Base-by-base conservation (phyloP, 1,139 yeast genomes). In the Yamadazyma oceani region DNA sequence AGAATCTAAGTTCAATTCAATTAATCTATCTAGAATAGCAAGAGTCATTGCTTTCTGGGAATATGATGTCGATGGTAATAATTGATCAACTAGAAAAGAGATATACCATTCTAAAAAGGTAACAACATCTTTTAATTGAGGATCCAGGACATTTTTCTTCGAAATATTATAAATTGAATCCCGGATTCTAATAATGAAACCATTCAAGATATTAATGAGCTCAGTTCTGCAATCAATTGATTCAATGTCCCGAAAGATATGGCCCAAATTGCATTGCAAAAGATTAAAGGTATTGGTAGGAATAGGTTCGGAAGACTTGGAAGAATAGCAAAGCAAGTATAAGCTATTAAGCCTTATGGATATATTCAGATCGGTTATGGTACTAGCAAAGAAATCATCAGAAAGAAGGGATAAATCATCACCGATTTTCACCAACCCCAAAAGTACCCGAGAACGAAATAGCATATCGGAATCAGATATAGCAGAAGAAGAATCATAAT, bases 61-160 rank as follows among this genome's bases (percentile, higher is more conserved):
- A 50, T 87, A 88, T 2, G 85, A 82, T 0, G 85, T 66, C 1
- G 87, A 86, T 0, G 95, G 90, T 9, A 69, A 63, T 16, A 86
- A 51, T 37, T 73, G 74, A 0, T 53, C 40, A 26, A 59, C 60
- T 12, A 82, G 46, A 42, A 70, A 67, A 0, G 46, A 43, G 2
- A 78, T 35, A 2, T 84, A 49, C 67, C 74, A 62, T 0, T 35
- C 16, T 15, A 80, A 42, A 49, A 85, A 86, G 0, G 39, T 32
- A 26, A 63, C 42, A 5, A 69, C 67, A 1, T 49, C 38, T 6
- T 51, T 47, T 4, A 77, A 55, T 24, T 36, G 36, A 35, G 41
- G 31, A 30, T 61, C 60, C 3, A 50, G 54, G 2, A 53, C 42
- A 14, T 62, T 38, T 66, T 73, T 77, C 7, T 48, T 50, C 0